A percentile compares a stretch with the other conserved stretches of the same genome.
Conservation (phyloP, 2,329 filamentous ascomycete genomes). For the Ambrosiella cleistominuta region DNA sequence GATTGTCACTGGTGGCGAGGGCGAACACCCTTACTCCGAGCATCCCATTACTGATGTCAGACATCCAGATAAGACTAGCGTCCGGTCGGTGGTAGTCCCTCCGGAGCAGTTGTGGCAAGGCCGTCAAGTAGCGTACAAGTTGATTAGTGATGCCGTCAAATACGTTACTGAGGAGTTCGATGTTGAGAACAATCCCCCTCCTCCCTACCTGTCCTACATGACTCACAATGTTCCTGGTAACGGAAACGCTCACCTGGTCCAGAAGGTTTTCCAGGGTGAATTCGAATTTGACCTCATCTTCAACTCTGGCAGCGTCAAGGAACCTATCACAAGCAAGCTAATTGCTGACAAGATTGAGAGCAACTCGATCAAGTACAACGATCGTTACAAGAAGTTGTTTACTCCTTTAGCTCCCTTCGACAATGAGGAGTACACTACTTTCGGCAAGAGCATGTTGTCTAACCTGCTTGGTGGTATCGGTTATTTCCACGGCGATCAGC, state of each 20-base stretch:
- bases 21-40: conserved; percentile 41
- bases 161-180: conserved; percentile 31
- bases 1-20: conserved; percentile 52
- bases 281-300: conserved; percentile 93
- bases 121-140: conserved; percentile 44
- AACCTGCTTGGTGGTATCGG: conserved; percentile 89
- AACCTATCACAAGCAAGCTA: conserved; percentile 38
- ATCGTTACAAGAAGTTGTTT: conserved; percentile 54
- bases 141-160: conserved; percentile 34
- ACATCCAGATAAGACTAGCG: conserved; percentile 57
- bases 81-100: conserved; percentile 51
- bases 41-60: conserved; percentile 52
- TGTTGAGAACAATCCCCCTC: conserved; percentile 52
- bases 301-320: conserved; percentile 46
- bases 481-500: conserved; percentile 77
- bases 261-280: conserved; percentile 76
- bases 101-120: conserved; percentile 66
- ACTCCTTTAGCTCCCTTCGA: conserved; percentile 60
- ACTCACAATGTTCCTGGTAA: conserved; percentile 48
- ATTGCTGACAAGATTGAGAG: conserved; percentile 52
- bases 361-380: conserved; percentile 49
- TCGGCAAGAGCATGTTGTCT: conserved; percentile 81
- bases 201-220: conserved; percentile 72
- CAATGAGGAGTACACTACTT: conserved; percentile 52
- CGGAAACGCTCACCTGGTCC: conserved; percentile 74